Evolutionary conservation across 1,284 basidiomycete genomes (phyloP).

Genomic region (Puccinia triticina): DNA sequence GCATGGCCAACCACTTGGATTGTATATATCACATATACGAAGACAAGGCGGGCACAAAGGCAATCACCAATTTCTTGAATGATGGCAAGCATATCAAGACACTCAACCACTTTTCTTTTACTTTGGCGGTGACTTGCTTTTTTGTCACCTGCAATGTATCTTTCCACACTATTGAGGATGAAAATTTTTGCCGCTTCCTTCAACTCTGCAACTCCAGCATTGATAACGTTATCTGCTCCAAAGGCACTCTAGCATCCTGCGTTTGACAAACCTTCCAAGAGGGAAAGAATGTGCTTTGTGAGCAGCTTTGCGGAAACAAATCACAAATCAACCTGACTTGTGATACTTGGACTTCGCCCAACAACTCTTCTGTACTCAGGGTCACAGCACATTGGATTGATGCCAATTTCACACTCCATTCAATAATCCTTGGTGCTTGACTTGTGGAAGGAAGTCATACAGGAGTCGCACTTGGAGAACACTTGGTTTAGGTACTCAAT

Average conservation of each 20-base stretch:
- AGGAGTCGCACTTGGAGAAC: no score
- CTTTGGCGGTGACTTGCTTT: neutral
- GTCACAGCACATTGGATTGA: conserved; percentile 27
- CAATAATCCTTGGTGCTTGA: neutral
- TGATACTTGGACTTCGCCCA: conserved; percentile 4
- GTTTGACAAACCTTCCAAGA: neutral
- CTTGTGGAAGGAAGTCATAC: conserved; percentile 15
- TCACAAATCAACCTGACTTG: neutral
- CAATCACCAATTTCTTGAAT: neutral
- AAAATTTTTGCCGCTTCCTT: neutral
- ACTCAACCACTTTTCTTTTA: neutral
- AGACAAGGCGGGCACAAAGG: neutral
- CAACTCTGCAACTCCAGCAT: neutral
- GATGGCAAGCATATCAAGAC: neutral
- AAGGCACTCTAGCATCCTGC: neutral
- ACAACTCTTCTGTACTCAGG: neutral
- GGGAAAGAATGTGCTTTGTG: neutral
- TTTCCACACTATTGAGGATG: neutral
- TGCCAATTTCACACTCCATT: neutral
- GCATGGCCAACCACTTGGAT: neutral
- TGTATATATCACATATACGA: neutral
- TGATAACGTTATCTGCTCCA: neutral
- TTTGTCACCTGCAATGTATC: neutral
- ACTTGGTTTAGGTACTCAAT: neutral
- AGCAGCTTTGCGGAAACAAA: neutral